Evolutionary conservation across 176 grass and related monocot genomes (phyloP).

Genomic region (Saccharum officinarum): DNA sequence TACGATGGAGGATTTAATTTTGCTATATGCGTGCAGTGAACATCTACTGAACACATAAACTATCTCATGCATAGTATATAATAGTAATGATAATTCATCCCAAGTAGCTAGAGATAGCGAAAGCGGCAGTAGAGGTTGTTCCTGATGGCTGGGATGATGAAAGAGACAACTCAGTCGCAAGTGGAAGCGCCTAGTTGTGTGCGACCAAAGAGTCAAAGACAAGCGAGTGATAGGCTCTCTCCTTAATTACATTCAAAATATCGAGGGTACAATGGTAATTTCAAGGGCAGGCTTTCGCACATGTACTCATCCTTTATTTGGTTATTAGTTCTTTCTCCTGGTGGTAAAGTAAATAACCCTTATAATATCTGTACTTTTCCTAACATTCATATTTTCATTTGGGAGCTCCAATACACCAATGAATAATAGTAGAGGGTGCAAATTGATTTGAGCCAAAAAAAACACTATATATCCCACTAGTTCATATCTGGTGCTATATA

Average conservation of each 20-base stretch:
- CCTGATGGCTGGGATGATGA: neutral
- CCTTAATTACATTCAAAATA: neutral
- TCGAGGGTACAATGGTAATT: neutral
- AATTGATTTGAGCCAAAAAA: neutral
- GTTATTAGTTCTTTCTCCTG: neutral
- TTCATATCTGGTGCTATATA: neutral
- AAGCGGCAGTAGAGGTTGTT: neutral
- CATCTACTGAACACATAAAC: too few species aligned
- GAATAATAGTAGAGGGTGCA: neutral
- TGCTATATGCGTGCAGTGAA: too few species aligned
- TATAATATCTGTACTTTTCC: neutral
- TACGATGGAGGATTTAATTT: too few species aligned
- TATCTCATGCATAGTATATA: too few species aligned
- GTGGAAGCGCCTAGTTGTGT: neutral
- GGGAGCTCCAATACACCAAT: neutral
- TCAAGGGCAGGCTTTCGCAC: neutral
- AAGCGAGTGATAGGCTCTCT: neutral
- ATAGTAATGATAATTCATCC: too few species aligned
- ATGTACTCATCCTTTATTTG: neutral
- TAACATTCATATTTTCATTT: neutral
- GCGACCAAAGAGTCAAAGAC: neutral
- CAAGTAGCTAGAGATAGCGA: neutral
- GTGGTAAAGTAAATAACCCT: neutral
- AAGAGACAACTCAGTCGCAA: conserved; percentile 1
- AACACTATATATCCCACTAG: neutral